Evolutionary conservation across 345 rosid genomes (phyloP), one percentile per base, ranked within the genome.

Genomic region (Passiflora organensis): DNA sequence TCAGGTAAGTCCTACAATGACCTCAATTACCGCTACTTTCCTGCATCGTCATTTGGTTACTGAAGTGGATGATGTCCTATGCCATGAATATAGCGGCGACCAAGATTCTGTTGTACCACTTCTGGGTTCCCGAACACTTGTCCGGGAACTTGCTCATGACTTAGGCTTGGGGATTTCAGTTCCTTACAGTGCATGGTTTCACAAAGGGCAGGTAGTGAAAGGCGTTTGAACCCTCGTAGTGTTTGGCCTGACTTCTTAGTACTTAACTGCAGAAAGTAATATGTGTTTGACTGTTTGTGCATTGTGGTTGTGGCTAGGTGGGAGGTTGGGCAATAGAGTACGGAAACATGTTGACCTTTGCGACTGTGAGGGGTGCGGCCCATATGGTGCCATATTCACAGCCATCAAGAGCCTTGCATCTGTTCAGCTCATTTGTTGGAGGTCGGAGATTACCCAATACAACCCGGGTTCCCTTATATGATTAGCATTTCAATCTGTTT

Each of bases 331-430:
- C 62, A 0, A 85, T 74, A 17, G 95, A 91, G 56, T 91, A 91
- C 45, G 95, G 95, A 17, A 78, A 83, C 11, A 24, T 85, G 21
- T 50, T 91, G 55, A 91, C 86, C 10, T 91, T 91, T 58, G 86
- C 81, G 41, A 91, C 93, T 0, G 95, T 87, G 10, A 72, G 98
- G 49, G 95, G 93, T 18, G 90, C 98, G 12, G 80, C 95, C 32
- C 98, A 91, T 78, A 91, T 91, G 98, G 98, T 91, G 44, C 98
- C 98, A 0, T 85, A 79, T 36, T 77, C 96, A 8, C 95, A 91
- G 55, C 95, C 95, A 43, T 83, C 94, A 59, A 76, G 91, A 73
- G 84, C 95, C 39, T 60, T 90, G 67, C 95, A 83, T 78, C 68
- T 90, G 63, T 90, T 90, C 70, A 77, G 72, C 43, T 76, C 84